Conservation (phyloP, 108 stramenopile species). For the Nitzschia sp. region DNA sequence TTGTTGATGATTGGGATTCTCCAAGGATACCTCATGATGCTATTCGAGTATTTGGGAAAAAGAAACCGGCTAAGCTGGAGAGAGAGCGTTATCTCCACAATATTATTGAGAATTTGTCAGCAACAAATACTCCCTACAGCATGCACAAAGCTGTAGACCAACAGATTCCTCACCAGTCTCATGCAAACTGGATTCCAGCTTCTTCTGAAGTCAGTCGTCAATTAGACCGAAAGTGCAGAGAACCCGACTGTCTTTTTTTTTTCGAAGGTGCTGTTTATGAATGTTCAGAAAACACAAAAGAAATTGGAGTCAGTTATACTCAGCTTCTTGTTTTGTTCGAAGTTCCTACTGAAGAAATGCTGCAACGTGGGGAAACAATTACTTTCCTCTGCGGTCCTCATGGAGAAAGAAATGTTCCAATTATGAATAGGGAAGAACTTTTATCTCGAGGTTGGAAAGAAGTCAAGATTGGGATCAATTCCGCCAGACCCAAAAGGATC, state of each 20-base stretch:
- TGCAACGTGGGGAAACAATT: background rate
- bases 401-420: background rate
- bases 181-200: background rate
- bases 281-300: background rate
- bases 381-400: background rate
- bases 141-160: background rate
- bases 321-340: background rate
- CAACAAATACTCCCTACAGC: background rate
- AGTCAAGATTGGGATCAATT: background rate
- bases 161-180: background rate
- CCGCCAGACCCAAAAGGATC: background rate
- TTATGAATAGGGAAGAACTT: background rate
- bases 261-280: background rate
- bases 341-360: background rate
- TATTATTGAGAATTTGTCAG: background rate
- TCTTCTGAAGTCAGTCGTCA: background rate
- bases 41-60: background rate
- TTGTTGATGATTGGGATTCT: background rate
- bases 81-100: background rate
- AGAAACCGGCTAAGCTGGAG: background rate
- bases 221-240: background rate
- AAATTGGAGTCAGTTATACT: background rate
- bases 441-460: background rate
- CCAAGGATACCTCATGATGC: background rate
- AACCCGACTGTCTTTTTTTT: background rate